Base-by-base conservation (phyloP, 192 early-diverging fungal genomes). In the Linnemannia schmuckeri region DNA sequence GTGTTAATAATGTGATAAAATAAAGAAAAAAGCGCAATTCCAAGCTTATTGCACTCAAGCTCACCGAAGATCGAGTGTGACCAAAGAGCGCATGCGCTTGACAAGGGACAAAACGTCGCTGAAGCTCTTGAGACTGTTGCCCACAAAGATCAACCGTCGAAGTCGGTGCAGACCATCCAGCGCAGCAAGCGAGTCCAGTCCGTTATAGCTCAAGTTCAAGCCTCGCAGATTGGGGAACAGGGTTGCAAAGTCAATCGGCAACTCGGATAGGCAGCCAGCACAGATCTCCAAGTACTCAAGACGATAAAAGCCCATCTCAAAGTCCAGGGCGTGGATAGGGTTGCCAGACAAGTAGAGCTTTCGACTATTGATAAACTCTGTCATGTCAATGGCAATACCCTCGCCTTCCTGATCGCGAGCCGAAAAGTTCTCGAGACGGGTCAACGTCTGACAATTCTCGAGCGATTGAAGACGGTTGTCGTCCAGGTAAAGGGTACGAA, bases 281-380 rank as follows among this genome's bases (percentile, higher is more conserved):
- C 88, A 89, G 27, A 91, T 52, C 78, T 91, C 91, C 6, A 91
- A 52, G 44, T 91, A 91, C 49, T 90, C 87, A n/a, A 91, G 79
- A 33, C 88, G 76, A 70, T 85, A 83, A 41, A 91, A 91, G 0
- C 85, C 79, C 66, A 80, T 76, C 68, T 89, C 80, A 47, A 85
- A 82, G 69, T 83, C 44, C 22, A 90, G 68, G 6, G 87, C 77
- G 30, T 80, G 81, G 69, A 90, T 73, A 0, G 89, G 83, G 30
- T 88, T 89, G 52, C 89, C 89, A 57, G 84, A 82, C 2, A 83
- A 72, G 40, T 82, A 82, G 4, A 85, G 54, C 30, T 82, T 78
- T 18, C 85, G 85, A 40, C 85, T 87, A 75, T 88, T 88, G 49
- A 80, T 57, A 68, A 88, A 84, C 46, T 87, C 77, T 4, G 76